Conservation (phyloP, 208 protist genomes). For the Vickermania spadyakhi region DNA sequence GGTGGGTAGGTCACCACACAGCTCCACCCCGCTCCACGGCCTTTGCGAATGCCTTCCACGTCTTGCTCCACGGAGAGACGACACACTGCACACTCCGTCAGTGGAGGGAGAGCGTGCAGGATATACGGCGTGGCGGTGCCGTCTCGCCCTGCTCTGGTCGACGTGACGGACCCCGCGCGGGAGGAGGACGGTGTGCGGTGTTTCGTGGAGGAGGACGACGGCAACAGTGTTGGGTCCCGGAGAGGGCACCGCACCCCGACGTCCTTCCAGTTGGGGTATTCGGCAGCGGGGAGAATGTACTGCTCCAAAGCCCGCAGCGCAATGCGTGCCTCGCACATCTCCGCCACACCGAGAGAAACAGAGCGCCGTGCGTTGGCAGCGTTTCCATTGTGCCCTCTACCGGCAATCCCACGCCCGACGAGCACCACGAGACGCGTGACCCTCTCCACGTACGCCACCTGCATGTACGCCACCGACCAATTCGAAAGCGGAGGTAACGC, state of each 20-base stretch:
- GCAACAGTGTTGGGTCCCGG: not conserved
- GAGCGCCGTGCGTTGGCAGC: not conserved
- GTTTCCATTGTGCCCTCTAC: not conserved
- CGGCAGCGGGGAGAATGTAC: constrained; percentile 1
- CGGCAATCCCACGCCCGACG: not conserved
- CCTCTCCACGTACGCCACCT: constrained; percentile 30
- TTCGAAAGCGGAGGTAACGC: constrained; percentile 1
- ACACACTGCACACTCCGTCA: constrained; percentile 54
- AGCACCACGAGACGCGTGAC: constrained; percentile 19
- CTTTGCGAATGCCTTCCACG: not conserved
- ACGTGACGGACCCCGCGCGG: not conserved
- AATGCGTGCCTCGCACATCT: constrained; percentile 26
- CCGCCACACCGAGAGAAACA: constrained; percentile 4
- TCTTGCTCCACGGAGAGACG: constrained; percentile 32
- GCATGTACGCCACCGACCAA: constrained; percentile 14
- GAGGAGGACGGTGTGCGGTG: constrained; percentile 1
- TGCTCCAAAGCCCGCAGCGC: constrained; percentile 27
- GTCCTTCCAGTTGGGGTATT: not conserved
- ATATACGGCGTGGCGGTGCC: not conserved
- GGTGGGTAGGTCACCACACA: not conserved
- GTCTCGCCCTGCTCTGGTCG: too few relatives aligned
- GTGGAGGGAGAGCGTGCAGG: constrained; percentile 20
- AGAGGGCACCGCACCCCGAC: not conserved
- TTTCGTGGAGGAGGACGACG: not conserved
- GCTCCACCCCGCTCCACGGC: not conserved